A percentile compares a stretch with the other conserved stretches of the same genome.
Evolutionary conservation across 345 rosid species (phyloP).

Genomic region (Acer campestre): DNA sequence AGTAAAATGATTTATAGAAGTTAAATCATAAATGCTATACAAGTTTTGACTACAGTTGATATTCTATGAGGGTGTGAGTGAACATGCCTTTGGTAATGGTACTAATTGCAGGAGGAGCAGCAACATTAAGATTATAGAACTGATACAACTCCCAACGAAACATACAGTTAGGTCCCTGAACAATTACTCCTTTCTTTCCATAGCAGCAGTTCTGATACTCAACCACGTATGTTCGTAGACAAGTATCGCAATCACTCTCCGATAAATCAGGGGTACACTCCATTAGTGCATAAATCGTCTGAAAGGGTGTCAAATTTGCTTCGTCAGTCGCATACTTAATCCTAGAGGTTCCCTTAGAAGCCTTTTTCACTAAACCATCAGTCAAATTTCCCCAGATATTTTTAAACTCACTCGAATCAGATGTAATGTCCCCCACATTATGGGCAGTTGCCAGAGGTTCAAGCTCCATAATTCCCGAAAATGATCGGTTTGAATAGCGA

Average conservation of each 20-base stretch:
- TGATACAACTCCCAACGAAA: not conserved
- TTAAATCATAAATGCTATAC: too few species aligned
- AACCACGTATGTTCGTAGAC: constrained; percentile 4
- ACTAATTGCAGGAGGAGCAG: not conserved
- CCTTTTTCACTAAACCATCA: not conserved
- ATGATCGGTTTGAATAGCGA: too few species aligned
- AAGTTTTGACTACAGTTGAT: too few species aligned
- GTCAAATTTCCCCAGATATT: constrained; percentile 16
- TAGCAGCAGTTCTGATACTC: not conserved
- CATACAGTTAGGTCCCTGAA: not conserved
- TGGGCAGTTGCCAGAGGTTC: too few species aligned
- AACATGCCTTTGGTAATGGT: too few species aligned
- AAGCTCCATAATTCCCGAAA: too few species aligned
- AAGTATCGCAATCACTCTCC: not conserved
- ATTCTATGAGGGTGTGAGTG: too few species aligned
- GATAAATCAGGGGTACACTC: constrained; percentile 37
- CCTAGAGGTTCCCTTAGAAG: constrained; percentile 21
- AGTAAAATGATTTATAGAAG: too few species aligned
- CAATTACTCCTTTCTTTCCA: not conserved
- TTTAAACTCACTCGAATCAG: constrained; percentile 10
- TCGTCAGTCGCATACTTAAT: constrained; percentile 26
- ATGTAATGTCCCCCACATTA: too few species aligned
- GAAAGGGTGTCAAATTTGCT: not conserved
- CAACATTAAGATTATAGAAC: not conserved
- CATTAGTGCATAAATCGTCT: constrained; percentile 20